Base-by-base conservation (phyloP, 2,329 filamentous ascomycete species). In the Epichloe uncinata region DNA sequence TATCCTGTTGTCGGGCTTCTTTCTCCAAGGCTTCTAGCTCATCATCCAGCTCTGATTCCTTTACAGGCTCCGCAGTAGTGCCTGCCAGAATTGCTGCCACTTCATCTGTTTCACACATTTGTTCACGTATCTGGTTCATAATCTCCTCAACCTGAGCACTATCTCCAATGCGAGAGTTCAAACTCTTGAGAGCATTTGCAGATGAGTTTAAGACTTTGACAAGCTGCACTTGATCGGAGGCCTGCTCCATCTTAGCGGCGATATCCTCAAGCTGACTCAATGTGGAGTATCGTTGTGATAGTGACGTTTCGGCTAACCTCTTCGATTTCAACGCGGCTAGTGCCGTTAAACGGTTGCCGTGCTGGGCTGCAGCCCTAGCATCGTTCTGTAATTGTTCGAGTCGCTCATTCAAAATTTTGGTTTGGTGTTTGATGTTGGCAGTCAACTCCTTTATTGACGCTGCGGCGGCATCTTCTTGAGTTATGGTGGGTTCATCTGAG, bases 1-100 rank as follows among this genome's bases (percentile, higher is more conserved):
- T 16, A 18, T 79, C 73, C 60, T 77, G 75, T 60, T 71, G 70
- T 55, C 61, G 67, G 57, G 80, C 77, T 55, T 79, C 73, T 35
- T 63, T 70, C 66, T 90, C 82, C 69, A 98, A 70, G 3, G 75
- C 82, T 56, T 85, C 84, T 44, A 97, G 74, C 69, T 96, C 91
- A 53, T 91, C 85, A 57, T 96, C 89, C 50, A 97, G 79, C 63
- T 94, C 90, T 18, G 62, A 75, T 61, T 95, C 90, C 63, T 95
- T 87, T 34, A 95, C 72, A 1, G 64, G 65, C 40, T 58, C 62
- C 13, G 68, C 70, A 12, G 69, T 73, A 5, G 61, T 58, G 57
- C 93, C 87, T 48, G 82, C 81, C 54, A 97, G 76, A 40, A 91
- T 82, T 50, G 76, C 79, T 30, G 81, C 80, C 20, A 97, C 78